These are phyloP conservation scores for Blastomyces parvus DNA, from an alignment of 2,329 filamentous ascomycete genomes.

Conservation along the genomic window DNA sequence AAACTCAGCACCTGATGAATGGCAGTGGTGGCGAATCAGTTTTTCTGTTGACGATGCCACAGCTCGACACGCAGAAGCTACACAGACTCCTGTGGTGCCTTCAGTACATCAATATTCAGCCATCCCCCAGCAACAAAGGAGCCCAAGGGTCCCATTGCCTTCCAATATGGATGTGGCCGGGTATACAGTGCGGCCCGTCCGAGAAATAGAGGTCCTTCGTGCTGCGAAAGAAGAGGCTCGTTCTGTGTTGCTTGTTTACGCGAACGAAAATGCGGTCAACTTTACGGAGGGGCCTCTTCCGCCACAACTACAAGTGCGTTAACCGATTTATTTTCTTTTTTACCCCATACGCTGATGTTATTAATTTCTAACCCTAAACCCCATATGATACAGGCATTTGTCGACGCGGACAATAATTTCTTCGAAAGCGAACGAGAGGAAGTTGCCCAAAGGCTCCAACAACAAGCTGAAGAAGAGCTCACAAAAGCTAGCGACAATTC, in stretches of 20 bases:
- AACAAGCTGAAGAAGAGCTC: conserved; percentile 5
- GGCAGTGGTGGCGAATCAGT: conserved; percentile 50
- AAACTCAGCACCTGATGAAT: conserved; percentile 21
- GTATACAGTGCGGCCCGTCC: conserved; percentile 36
- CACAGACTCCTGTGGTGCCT: conserved; percentile 11
- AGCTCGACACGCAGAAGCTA: conserved; percentile 24
- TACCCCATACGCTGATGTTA: not conserved
- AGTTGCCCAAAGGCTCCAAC: conserved; percentile 15
- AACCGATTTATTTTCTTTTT: not conserved
- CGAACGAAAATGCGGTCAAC: conserved; percentile 41
- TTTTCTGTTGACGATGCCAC: conserved; percentile 39
- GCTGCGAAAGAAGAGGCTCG: conserved; percentile 44
- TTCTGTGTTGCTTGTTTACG: conserved; percentile 50
- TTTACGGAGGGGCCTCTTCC: conserved; percentile 26
- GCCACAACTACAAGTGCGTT: conserved; percentile 29
- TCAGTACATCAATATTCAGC: conserved; percentile 6
- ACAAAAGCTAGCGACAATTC: not conserved
- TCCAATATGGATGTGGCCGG: conserved; percentile 30
- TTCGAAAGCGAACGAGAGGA: conserved; percentile 31
- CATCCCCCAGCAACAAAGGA: conserved; percentile 8
- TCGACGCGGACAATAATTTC: conserved; percentile 41
- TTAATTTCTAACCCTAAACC: not conserved
- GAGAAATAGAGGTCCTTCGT: conserved; percentile 46
- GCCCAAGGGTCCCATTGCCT: conserved; percentile 15
- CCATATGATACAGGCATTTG: conserved; percentile 32